Evolutionary conservation across 176 grass and related monocot genomes (phyloP), one percentile per base, ranked within the genome.

Genomic region (Triticum aestivum): DNA sequence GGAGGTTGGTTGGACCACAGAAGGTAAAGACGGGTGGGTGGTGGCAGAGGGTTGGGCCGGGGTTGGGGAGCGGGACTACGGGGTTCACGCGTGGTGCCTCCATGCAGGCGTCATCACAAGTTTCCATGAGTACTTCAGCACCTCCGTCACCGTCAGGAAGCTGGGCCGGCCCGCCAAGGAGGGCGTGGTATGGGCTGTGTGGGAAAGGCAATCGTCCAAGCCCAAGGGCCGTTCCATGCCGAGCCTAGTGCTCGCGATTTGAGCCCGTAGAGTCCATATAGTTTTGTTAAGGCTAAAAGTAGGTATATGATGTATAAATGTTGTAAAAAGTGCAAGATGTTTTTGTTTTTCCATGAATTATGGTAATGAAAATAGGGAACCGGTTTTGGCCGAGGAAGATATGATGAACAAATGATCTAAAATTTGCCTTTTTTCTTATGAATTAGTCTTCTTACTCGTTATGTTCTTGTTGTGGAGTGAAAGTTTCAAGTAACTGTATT

Each of bases 111-210:
- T 39, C 68, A 70, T 39, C 34, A 39, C 18, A 37, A 56, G 44
- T 7, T 72, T 92, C 24, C 41, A 84, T 1, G 91, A 92, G 75
- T 92, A 92, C 80, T 92, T 92, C 84, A 92, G 89, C 83, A 92
- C 87, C 7, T 75, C 76, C 14, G 64, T 89, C 21, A 89, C 84
- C 4, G 84, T 89, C 6, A 42, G 76, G 41, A 73, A 89, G 49
- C 32, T 92, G 1, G 73, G 69, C 3, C 79, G 15, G 21, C 24
- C 65, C 12, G 9, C 33, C 4, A 65, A 17, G 66, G 38, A 63
- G 61, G 65, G 17, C 3, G 12, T 17, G 6, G 34, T 38, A 13
- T 13, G 58, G 21, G 89, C 68, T 4, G 82, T 91, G 14, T 91
- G 89, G 86, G 78, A 86, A 71, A 90, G 88, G 41, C 67, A 82